Conservation (phyloP, 73 alveolate species). For the Halteria grandinella region DNA sequence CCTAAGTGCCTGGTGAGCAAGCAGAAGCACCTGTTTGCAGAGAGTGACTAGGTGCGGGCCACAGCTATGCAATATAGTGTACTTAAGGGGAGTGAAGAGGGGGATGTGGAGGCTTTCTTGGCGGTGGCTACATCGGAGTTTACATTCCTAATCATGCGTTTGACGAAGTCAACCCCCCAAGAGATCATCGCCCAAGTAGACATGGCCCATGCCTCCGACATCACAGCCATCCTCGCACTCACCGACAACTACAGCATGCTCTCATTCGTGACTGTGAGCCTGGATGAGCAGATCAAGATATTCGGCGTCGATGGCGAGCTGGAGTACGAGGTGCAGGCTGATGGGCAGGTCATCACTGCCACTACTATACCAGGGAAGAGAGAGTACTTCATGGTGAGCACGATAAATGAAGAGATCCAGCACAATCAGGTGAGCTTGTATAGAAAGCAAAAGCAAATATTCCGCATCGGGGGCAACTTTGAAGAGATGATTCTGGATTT, state of each 20-base stretch:
- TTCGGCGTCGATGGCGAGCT: slow-evolving; percentile 2
- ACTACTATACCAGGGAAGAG: not conserved
- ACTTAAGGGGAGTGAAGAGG: slow-evolving; percentile 7
- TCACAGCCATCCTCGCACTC: slow-evolving; percentile 14
- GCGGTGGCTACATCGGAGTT: slow-evolving; percentile 32
- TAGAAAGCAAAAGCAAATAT: slow-evolving; percentile 3
- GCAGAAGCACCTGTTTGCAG: not conserved
- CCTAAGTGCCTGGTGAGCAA: not conserved
- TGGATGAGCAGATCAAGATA: slow-evolving; percentile 1
- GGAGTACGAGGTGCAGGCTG: slow-evolving; percentile 1
- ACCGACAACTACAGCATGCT: not conserved
- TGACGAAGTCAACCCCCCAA: not conserved
- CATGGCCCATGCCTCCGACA: slow-evolving; percentile 18
- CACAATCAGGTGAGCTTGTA: not conserved
- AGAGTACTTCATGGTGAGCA: slow-evolving; percentile 20
- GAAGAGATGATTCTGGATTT: slow-evolving; percentile 8
- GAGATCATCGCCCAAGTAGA: slow-evolving; percentile 17
- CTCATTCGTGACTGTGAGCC: slow-evolving; percentile 36
- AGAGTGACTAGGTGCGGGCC: not conserved
- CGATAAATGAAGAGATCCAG: slow-evolving; percentile 6
- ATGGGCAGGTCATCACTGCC: slow-evolving; percentile 20
- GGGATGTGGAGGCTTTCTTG: slow-evolving; percentile 19
- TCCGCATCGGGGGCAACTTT: not conserved
- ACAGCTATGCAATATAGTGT: slow-evolving; percentile 31
- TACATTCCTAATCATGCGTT: not conserved